phyloP scores from a whole-genome alignment of 768 basidiomycete genomes.

The Leccinum imitatum region DNA sequence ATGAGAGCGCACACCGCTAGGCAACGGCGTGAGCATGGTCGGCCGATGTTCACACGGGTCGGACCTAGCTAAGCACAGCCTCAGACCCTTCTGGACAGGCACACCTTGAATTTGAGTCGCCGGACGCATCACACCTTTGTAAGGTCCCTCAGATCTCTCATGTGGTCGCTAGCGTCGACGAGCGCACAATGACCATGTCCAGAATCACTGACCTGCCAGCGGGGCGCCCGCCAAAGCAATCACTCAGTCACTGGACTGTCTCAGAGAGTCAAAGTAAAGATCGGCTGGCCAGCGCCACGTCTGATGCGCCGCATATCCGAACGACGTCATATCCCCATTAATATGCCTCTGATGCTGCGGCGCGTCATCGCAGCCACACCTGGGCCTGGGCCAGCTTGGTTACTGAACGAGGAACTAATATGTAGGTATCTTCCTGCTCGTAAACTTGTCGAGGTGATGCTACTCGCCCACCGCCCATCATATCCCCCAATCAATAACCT shows the following conservation, averaged over 20 bases:
- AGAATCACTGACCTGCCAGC: neutral
- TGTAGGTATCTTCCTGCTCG: too few species aligned
- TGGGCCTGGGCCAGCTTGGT: neutral
- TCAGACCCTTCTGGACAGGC: neutral
- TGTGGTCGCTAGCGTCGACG: neutral
- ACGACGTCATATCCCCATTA: neutral
- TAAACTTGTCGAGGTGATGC: too few species aligned
- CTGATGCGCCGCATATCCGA: neutral
- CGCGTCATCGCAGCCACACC: neutral
- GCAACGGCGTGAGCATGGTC: neutral
- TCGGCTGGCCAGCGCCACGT: neutral
- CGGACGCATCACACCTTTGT: too few species aligned
- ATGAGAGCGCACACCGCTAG: neutral
- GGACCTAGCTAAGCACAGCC: neutral
- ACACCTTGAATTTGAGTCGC: neutral
- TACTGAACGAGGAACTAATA: neutral
- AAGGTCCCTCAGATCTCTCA: too few species aligned
- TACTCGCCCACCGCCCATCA: too few species aligned
- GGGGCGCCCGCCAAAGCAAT: too few species aligned
- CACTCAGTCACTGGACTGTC: too few species aligned
- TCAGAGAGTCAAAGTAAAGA: neutral
- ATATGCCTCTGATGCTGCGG: too few species aligned
- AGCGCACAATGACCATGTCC: neutral
- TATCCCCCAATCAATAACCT: too few species aligned
- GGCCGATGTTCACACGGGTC: neutral